phyloP scores from a whole-genome alignment of 176 grass and related monocot species.

The Oryza meyeriana region DNA sequence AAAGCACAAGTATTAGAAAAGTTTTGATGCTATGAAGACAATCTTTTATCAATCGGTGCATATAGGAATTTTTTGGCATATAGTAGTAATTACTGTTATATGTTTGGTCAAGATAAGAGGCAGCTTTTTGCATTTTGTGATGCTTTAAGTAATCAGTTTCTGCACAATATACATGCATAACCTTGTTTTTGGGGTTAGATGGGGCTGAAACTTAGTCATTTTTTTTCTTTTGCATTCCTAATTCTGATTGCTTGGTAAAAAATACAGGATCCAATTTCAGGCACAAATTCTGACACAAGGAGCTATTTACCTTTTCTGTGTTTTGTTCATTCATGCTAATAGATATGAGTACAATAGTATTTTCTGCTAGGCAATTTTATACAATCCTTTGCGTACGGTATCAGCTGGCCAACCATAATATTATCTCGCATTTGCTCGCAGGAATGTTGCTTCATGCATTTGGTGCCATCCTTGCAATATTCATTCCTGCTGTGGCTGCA shows the following conservation, averaged over 20 bases:
- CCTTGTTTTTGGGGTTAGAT: slow-evolving; percentile 15
- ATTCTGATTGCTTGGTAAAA: background rate
- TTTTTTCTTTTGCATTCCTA: background rate
- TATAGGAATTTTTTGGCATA: background rate
- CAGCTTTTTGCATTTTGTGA: background rate
- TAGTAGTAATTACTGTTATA: background rate
- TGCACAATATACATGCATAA: background rate
- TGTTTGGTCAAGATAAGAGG: background rate
- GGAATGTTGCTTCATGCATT: slow-evolving; percentile 81
- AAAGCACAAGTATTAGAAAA: background rate
- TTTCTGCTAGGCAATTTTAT: slow-evolving; percentile 9
- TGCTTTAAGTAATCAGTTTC: background rate
- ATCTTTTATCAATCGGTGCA: background rate
- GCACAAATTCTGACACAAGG: background rate
- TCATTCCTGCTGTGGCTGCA: slow-evolving; percentile 69
- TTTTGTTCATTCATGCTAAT: background rate
- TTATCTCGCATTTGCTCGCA: slow-evolving; percentile 50
- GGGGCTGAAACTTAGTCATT: background rate
- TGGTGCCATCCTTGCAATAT: slow-evolving; percentile 74
- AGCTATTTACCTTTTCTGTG: background rate
- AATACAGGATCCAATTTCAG: background rate
- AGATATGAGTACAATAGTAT: slow-evolving; percentile 18
- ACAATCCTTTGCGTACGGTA: background rate
- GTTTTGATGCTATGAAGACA: background rate
- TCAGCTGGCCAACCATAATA: slow-evolving; percentile 17